Evolutionary conservation across 2,329 filamentous ascomycete species (phyloP).

Genomic region (Fusarium sp.): DNA sequence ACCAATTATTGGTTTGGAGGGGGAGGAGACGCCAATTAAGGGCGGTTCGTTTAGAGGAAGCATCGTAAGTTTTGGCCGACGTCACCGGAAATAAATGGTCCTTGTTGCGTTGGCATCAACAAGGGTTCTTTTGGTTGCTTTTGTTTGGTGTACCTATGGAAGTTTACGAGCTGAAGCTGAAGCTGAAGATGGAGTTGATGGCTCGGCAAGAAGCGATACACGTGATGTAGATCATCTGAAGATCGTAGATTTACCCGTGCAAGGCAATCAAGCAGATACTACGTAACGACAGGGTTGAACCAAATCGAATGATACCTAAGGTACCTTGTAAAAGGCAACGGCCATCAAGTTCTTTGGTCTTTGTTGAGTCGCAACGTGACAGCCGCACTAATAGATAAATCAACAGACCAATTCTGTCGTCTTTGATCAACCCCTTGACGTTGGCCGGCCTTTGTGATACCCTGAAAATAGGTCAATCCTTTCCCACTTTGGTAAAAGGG

Average conservation of each 20-base stretch:
- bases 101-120: background rate
- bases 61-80: background rate
- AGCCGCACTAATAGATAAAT: background rate
- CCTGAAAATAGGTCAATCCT: background rate
- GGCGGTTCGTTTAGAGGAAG: conserved; percentile 10
- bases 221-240: conserved; percentile 17
- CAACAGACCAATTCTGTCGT: background rate
- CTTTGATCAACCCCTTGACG: background rate
- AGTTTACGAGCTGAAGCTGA: background rate
- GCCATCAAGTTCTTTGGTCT: background rate
- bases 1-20: conserved; percentile 25
- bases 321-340: background rate
- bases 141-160: background rate
- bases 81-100: background rate
- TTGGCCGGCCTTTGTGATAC: background rate
- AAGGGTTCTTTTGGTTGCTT: background rate
- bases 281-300: conserved; percentile 1
- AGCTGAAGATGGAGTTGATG: background rate
- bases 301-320: background rate
- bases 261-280: background rate
- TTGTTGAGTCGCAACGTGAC: background rate
- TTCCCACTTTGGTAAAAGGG: background rate
- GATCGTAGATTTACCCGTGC: background rate
- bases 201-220: conserved; percentile 10
- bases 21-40: conserved; percentile 15